Percentiles rank a stretch among this genome's conserved stretches.
phyloP scores from a whole-genome alignment of 495 filamentous ascomycete species.

The Stereocaulon alpinum region DNA sequence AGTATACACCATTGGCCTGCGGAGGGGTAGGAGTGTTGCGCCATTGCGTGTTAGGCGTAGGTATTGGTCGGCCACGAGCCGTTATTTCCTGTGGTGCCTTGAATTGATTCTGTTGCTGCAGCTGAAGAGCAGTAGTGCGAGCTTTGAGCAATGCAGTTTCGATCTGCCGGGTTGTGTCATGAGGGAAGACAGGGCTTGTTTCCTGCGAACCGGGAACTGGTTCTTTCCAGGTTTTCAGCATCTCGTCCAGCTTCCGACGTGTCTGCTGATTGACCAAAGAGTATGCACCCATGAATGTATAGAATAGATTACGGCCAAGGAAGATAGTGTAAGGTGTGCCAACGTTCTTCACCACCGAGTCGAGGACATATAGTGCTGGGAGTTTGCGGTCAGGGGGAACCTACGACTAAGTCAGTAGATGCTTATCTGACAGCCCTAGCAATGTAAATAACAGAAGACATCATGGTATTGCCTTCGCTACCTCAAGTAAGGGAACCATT shows the following conservation, averaged over 20 bases:
- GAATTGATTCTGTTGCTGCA: conserved; percentile 51
- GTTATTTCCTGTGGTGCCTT: conserved; percentile 54
- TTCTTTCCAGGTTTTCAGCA: conserved; percentile 97
- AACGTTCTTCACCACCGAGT: conserved; percentile 97
- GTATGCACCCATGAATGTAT: conserved; percentile 94
- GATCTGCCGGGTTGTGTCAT: conserved; percentile 74
- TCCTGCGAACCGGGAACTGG: conserved; percentile 87
- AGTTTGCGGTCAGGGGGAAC: conserved; percentile 76
- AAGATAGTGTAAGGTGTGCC: conserved; percentile 94
- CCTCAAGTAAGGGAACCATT: neutral
- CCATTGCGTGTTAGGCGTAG: conserved; percentile 42
- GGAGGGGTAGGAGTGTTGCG: conserved; percentile 64
- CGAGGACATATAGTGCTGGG: conserved; percentile 92
- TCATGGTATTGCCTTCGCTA: neutral
- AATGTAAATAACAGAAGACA: neutral
- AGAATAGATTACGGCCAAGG: conserved; percentile 80
- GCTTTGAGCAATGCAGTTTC: conserved; percentile 89
- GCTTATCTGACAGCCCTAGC: neutral
- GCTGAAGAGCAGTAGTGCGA: conserved; percentile 61
- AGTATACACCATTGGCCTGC: conserved; percentile 35
- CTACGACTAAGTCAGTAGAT: conserved; percentile 36
- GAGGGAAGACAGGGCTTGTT: conserved; percentile 75
- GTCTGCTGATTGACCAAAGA: conserved; percentile 69
- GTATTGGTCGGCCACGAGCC: conserved; percentile 43
- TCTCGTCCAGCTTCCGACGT: conserved; percentile 86